Evolutionary conservation across 495 filamentous ascomycete genomes (phyloP), one percentile per base, ranked within the genome.

Genomic region (Hypoxylon crocopeplum): DNA sequence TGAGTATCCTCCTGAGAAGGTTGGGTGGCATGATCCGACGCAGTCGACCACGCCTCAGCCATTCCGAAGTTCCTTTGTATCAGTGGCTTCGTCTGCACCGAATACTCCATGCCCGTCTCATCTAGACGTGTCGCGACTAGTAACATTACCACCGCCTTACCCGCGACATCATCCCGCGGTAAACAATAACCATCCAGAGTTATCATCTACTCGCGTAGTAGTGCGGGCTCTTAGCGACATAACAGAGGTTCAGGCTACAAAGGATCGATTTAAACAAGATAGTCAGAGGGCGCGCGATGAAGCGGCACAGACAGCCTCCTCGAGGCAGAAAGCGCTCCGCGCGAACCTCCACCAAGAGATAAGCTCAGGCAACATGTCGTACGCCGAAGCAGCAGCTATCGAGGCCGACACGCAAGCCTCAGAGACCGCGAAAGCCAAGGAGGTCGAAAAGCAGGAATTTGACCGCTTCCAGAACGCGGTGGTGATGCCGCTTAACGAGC

Each of bases 101-200:
- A 74, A 76, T 1, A 75, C 69, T 24, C 80, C 74, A 3, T 78
- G 73, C 53, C 82, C 69, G 13, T 72, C 62, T 15, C 78, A 78
- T 48, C 79, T 98, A 11, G 94, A 98, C 61, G 89, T 98, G 21
- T 97, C 94, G 3, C 82, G 94, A 2, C 80, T 98, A 1, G 88
- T 98, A 1, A 98, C 94, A 0, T 79, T 98, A 1, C 94, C 96
- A 6, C 94, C 91, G 4, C 90, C 94, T 1, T 98, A 93, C 69
- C 94, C 94, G 1, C 84, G 92, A 12, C 91, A 97, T 69, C 87
- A 97, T 66, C 94, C 94, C 10, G 94, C 94, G 4, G 89, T 97
- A 41, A 96, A 95, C 69, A 98, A 98, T 66, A 91, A 85, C 65
- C 94, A 98, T 69, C 94, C 94, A 0, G 87, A 94, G 48, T 82